Base-by-base conservation (phyloP, 352 stramenopile species). In the Globisporangium acanthophoron region DNA sequence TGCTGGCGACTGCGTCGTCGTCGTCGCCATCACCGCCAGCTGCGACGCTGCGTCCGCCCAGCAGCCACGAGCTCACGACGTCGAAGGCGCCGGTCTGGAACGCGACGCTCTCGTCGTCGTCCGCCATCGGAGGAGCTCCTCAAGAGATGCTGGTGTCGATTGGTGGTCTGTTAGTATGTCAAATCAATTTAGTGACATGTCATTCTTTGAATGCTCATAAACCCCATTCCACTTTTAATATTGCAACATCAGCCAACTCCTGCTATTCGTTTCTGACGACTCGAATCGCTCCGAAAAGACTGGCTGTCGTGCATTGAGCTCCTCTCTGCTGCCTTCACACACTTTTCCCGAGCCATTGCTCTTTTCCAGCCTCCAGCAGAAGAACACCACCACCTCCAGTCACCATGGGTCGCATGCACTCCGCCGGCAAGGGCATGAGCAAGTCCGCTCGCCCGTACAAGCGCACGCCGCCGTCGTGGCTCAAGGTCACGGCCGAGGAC, bases 401-500 rank as follows among this genome's bases (percentile, higher is more conserved):
- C 56, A 69, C 84, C 79, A 99, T 99, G 96, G 97, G 97, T 95
- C 97, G 97, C 75, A 98, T 99, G 92, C 96, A 99, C 85, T 97
- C 90, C 86, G 90, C 80, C 71, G 97, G 97, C 71, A 99, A 99
- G 96, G 97, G 97, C 89, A 99, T 99, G 85, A 98, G 95, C 71
- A 98, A 98, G 80, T 99, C 95, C 71, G 97, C 97, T 80, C 87
- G 90, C 68, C 97, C 97, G 61, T 99, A 99, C 96, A 99, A 99
- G 87, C 93, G 97, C 76, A 97, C 95, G 67, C 95, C 97, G 59
- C 96, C 97, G 51, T 98, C 96, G 67, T 99, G 97, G 97, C 86
- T 98, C 61, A 99, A 99, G 86, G 88, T 98, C 65, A 96, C 94
- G 54, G 40, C 94, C 40, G 79, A 92, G 56, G 96, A 99, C 71